Percentiles rank a stretch among this genome's conserved stretches.
phyloP scores from a whole-genome alignment of 768 basidiomycete genomes.

The Suillus weaverae region DNA sequence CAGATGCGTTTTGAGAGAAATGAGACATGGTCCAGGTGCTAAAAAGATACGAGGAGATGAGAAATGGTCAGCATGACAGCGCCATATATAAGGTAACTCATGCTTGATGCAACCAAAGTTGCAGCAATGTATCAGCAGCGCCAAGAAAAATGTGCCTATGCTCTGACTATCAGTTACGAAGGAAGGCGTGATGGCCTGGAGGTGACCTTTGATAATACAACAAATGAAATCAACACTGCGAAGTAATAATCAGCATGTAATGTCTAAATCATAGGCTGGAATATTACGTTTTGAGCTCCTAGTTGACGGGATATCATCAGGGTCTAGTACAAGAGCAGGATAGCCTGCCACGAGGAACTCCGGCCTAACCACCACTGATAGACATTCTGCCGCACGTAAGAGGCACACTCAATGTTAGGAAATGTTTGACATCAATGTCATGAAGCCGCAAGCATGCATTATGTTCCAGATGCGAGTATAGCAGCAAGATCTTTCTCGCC shows the following conservation, averaged over 20 bases:
- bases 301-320: not conserved
- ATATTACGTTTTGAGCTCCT: not conserved
- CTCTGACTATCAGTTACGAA: not conserved
- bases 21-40: too few species aligned
- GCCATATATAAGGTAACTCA: too few species aligned
- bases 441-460: constrained; percentile 8
- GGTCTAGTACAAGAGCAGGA: not conserved
- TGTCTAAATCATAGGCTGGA: not conserved
- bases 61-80: too few species aligned
- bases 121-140: too few species aligned
- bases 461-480: constrained; percentile 49
- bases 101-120: too few species aligned
- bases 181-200: not conserved
- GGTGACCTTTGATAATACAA: not conserved
- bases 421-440: constrained; percentile 4
- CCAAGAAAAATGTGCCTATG: too few species aligned
- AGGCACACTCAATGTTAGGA: constrained; percentile 5
- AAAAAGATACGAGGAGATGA: too few species aligned
- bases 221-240: not conserved
- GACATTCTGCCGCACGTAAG: not conserved
- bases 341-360: not conserved
- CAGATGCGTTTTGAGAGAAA: too few species aligned
- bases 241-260: not conserved
- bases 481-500: constrained; percentile 82
- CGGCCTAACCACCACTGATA: not conserved